Conservation (phyloP, 306 rosid genomes). For the Begonia loranthoides region DNA sequence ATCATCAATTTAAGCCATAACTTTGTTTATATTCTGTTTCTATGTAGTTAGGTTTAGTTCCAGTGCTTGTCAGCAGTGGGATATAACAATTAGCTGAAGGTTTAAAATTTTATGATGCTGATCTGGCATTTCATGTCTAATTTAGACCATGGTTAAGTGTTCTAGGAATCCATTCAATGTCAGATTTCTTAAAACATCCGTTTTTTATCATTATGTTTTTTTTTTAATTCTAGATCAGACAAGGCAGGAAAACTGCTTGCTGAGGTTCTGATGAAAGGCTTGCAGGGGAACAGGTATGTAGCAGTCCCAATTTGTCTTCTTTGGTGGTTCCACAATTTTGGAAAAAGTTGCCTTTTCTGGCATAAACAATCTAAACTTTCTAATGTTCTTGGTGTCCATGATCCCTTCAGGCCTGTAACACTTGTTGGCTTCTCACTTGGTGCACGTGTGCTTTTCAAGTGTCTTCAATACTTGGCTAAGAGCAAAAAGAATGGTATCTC, state of each 20-base stretch:
- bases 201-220: too few species aligned
- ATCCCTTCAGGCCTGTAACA: constrained; percentile 37
- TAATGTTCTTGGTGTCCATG: not conserved
- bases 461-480: constrained; percentile 32
- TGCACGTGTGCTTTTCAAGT: constrained; percentile 32
- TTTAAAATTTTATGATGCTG: too few species aligned
- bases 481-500: constrained; percentile 21
- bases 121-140: too few species aligned
- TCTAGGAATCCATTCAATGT: too few species aligned
- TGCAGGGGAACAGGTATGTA: constrained; percentile 34
- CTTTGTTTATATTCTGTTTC: too few species aligned
- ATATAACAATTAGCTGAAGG: too few species aligned
- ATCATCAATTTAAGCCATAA: too few species aligned
- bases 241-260: constrained; percentile 42
- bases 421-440: constrained; percentile 44
- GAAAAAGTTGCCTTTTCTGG: too few species aligned
- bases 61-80: too few species aligned
- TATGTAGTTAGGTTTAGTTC: too few species aligned
- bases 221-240: constrained; percentile 35
- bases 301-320: not conserved
- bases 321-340: not conserved
- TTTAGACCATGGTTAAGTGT: too few species aligned
- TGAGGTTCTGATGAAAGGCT: constrained; percentile 29
- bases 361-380: not conserved
- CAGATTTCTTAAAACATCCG: too few species aligned